Percentiles rank a stretch among this genome's conserved stretches.
Conservation (phyloP, 805 yeast species). For the Kregervanrija fluxuum region DNA sequence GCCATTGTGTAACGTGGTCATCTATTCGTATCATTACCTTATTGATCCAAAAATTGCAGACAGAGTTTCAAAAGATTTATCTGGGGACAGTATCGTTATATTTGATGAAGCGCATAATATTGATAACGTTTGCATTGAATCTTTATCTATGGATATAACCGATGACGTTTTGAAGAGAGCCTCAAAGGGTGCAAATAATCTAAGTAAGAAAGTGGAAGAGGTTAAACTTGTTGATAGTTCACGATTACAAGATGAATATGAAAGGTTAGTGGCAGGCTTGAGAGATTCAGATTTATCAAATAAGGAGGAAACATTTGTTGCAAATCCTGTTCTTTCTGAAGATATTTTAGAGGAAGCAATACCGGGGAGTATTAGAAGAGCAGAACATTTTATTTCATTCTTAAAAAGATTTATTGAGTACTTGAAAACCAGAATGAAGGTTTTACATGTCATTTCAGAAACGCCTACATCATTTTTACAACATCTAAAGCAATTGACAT, state of each 20-base stretch:
- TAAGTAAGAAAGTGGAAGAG: slow-evolving; percentile 76
- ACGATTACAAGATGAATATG: slow-evolving; percentile 84
- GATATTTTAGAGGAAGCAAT: slow-evolving; percentile 88
- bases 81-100: slow-evolving; percentile 87
- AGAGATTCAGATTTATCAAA: slow-evolving; percentile 66
- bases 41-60: slow-evolving; percentile 97
- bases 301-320: slow-evolving; percentile 63
- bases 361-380: slow-evolving; percentile 95
- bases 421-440: slow-evolving; percentile 95
- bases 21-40: slow-evolving; percentile 93
- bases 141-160: slow-evolving; percentile 84
- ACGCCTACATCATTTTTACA: slow-evolving; percentile 90
- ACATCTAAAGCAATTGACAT: slow-evolving; percentile 88
- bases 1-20: slow-evolving; percentile 85
- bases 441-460: slow-evolving; percentile 93
- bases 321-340: slow-evolving; percentile 79
- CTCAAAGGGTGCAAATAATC: slow-evolving; percentile 73
- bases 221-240: slow-evolving; percentile 78
- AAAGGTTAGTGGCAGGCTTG: slow-evolving; percentile 82
- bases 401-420: slow-evolving; percentile 90
- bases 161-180: slow-evolving; percentile 86
- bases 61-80: slow-evolving; percentile 84
- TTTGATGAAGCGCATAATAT: slow-evolving; percentile 99
- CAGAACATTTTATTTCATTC: slow-evolving; percentile 94
- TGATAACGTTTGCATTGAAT: slow-evolving; percentile 97